phyloP scores from a whole-genome alignment of 1,284 basidiomycete genomes.

The Caloboletus inedulis region DNA sequence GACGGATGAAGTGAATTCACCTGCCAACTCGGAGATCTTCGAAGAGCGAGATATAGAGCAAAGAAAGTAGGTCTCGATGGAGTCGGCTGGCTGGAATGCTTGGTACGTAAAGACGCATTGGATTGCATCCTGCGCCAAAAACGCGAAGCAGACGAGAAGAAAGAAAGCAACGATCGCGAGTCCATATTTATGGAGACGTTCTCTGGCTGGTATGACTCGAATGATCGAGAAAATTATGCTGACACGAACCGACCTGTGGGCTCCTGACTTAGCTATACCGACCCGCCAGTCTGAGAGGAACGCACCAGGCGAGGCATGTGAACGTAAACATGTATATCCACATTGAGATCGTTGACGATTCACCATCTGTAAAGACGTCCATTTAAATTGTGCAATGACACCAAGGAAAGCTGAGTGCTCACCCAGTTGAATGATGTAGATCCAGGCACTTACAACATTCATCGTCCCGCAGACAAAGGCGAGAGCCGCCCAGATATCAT shows the following conservation, averaged over 20 bases:
- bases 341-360: background rate
- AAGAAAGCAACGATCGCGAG: conserved; percentile 5
- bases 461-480: conserved; percentile 13
- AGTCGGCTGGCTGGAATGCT: background rate
- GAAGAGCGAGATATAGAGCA: background rate
- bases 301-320: conserved; percentile 11
- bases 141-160: conserved; percentile 3
- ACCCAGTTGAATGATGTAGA: conserved; percentile 2
- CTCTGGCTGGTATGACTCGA: conserved; percentile 11
- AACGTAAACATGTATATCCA: conserved; percentile 13
- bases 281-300: background rate
- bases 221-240: conserved; percentile 16
- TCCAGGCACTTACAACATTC: conserved; percentile 1
- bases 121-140: background rate
- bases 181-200: conserved; percentile 12
- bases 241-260: conserved; percentile 12
- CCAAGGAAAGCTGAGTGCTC: background rate
- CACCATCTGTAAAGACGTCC: background rate
- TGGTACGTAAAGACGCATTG: background rate
- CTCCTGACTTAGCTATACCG: background rate
- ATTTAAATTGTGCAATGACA: background rate
- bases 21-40: conserved; percentile 1
- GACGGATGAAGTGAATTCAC: background rate
- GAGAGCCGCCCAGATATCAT: conserved; percentile 20
- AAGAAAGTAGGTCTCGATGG: background rate